These are phyloP conservation scores for Melanomma pulvis-pyrius DNA, from an alignment of 495 filamentous ascomycete genomes.

Conservation along the genomic window DNA sequence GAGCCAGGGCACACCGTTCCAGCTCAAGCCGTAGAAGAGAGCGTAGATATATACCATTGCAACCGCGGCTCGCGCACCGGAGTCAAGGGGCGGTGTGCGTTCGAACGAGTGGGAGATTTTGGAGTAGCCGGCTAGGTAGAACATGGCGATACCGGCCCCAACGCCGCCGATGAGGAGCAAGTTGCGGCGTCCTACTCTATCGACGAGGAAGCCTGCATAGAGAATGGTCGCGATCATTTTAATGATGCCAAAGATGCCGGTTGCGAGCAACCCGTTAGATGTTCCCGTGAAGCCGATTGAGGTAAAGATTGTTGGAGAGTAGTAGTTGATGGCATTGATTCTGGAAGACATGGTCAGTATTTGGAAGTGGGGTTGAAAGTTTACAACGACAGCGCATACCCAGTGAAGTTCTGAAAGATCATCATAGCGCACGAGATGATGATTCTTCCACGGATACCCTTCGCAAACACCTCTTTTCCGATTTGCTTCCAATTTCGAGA, in stretches of 20 bases:
- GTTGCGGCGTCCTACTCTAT: slow-evolving; percentile 10
- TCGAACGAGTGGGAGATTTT: slow-evolving; percentile 50
- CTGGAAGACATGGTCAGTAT: not conserved
- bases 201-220: slow-evolving; percentile 15
- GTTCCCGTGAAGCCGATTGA: slow-evolving; percentile 33
- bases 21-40: slow-evolving; percentile 64
- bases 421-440: slow-evolving; percentile 43
- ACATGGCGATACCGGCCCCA: not conserved
- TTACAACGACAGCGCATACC: not conserved
- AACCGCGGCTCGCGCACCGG: not conserved
- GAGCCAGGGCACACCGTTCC: slow-evolving; percentile 55
- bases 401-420: slow-evolving; percentile 43
- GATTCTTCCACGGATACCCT: too few species aligned
- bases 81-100: not conserved
- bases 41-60: slow-evolving; percentile 1
- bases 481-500: slow-evolving; percentile 59
- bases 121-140: slow-evolving; percentile 50
- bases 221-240: slow-evolving; percentile 25
- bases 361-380: not conserved
- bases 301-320: slow-evolving; percentile 28
- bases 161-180: slow-evolving; percentile 1
- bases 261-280: slow-evolving; percentile 26
- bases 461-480: too few species aligned
- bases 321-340: slow-evolving; percentile 26
- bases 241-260: slow-evolving; percentile 33